These are phyloP conservation scores for Leucocoprinus birnbaumii DNA, from an alignment of 768 basidiomycete genomes.

Conservation along the genomic window DNA sequence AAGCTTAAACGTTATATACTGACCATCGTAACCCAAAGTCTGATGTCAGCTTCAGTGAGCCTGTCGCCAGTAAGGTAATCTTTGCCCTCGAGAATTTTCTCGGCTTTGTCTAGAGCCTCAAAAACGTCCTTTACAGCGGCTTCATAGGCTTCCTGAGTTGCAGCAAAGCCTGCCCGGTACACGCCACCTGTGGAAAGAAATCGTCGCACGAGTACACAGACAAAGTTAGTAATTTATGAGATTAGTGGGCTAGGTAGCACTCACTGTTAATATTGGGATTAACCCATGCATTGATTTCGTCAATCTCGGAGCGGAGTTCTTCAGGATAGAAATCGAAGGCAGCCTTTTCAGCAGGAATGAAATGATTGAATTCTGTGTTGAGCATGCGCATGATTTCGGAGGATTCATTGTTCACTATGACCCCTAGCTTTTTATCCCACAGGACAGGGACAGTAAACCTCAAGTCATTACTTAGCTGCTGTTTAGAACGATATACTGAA, in stretches of 20 bases:
- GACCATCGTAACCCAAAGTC: conserved; percentile 93
- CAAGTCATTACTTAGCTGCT: neutral
- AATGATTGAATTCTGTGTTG: conserved; percentile 79
- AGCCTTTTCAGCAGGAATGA: conserved; percentile 66
- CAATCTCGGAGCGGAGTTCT: conserved; percentile 70
- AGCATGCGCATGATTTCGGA: conserved; percentile 94
- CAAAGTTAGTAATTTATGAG: no score
- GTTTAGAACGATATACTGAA: neutral
- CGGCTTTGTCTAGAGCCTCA: conserved; percentile 75
- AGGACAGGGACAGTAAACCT: conserved; percentile 88
- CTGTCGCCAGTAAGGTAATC: conserved; percentile 81
- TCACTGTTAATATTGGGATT: conserved; percentile 83
- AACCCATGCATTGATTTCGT: conserved; percentile 82
- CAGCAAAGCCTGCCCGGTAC: conserved; percentile 89
- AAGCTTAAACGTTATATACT: conserved; percentile 24
- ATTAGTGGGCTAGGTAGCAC: no score
- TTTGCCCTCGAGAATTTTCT: conserved; percentile 73
- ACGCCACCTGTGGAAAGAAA: conserved; percentile 60
- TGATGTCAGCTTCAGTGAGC: conserved; percentile 82
- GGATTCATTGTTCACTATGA: conserved; percentile 95
- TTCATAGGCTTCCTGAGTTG: conserved; percentile 77
- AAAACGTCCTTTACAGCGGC: conserved; percentile 73
- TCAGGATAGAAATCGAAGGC: conserved; percentile 78
- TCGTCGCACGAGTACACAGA: neutral
- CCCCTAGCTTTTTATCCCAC: conserved; percentile 87